These are phyloP conservation scores for Penicillium cosmopolitanum DNA, from an alignment of 495 filamentous ascomycete genomes.

Conservation along the genomic window DNA sequence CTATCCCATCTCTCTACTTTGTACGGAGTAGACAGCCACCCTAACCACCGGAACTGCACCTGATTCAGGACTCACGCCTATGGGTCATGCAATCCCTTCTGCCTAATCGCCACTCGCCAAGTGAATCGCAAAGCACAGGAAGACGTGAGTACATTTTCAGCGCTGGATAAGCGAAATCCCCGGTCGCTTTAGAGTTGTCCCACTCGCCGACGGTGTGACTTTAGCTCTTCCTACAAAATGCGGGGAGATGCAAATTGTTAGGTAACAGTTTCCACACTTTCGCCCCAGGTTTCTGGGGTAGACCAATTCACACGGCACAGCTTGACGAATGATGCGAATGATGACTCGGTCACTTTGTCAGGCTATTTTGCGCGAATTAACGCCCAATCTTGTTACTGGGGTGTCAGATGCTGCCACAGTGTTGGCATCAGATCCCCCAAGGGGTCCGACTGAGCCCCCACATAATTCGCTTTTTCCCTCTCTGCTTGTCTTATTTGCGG, in stretches of 20 bases:
- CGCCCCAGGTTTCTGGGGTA: conserved; percentile 28
- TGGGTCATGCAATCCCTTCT: neutral
- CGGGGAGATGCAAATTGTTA: conserved; percentile 36
- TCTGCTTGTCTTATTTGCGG: neutral
- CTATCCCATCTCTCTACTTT: too few relatives aligned
- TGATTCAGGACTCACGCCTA: too few relatives aligned
- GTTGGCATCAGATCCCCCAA: too few relatives aligned
- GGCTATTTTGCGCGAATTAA: conserved; percentile 4
- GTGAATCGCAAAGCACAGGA: neutral
- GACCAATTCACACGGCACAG: neutral
- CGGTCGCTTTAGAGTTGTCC: conserved; percentile 30
- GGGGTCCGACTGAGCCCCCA: too few relatives aligned
- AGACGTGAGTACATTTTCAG: neutral
- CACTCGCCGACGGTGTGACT: conserved; percentile 9
- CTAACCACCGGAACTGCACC: too few relatives aligned
- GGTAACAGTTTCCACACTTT: conserved; percentile 42
- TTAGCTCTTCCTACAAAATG: conserved; percentile 27
- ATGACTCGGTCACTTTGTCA: neutral
- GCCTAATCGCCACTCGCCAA: conserved; percentile 5
- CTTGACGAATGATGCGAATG: conserved; percentile 2
- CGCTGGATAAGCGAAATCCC: neutral
- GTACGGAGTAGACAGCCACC: too few relatives aligned
- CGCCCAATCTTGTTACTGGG: neutral
- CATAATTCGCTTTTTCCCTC: neutral
- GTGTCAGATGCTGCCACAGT: too few relatives aligned